These are phyloP conservation scores for Talaromyces atroroseus DNA, from an alignment of 2,329 filamentous ascomycete genomes.

Conservation along the genomic window DNA sequence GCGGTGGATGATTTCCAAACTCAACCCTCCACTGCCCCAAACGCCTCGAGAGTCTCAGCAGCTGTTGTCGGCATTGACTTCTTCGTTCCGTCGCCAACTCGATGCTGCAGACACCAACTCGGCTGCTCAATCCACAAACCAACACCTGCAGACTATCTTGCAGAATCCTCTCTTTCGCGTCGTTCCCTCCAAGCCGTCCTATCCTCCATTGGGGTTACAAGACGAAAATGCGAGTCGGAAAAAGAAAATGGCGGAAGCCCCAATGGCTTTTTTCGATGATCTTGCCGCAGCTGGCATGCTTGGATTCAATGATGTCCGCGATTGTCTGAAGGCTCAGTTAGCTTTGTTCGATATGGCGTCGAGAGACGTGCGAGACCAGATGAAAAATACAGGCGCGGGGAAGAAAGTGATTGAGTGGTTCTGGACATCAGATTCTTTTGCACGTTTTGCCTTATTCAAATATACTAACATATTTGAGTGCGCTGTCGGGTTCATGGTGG, in stretches of 20 bases:
- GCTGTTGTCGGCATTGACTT: slow-evolving; percentile 56
- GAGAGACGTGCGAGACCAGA: slow-evolving; percentile 20
- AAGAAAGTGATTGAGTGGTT: slow-evolving; percentile 36
- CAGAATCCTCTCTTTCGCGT: slow-evolving; percentile 39
- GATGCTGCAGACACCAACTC: slow-evolving; percentile 37
- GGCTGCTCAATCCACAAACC: slow-evolving; percentile 30
- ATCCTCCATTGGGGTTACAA: slow-evolving; percentile 14
- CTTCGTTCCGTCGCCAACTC: slow-evolving; percentile 59
- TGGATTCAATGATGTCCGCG: slow-evolving; percentile 19
- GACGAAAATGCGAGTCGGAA: slow-evolving; percentile 15
- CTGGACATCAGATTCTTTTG: slow-evolving; percentile 30
- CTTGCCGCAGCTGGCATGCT: slow-evolving; percentile 34
- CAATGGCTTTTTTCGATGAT: slow-evolving; percentile 34
- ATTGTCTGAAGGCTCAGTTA: slow-evolving; percentile 31
- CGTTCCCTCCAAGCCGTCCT: slow-evolving; percentile 23
- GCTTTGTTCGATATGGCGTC: slow-evolving; percentile 22
- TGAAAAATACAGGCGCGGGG: slow-evolving; percentile 31
- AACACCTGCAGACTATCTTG: slow-evolving; percentile 34
- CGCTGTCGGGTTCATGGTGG: slow-evolving; percentile 36
- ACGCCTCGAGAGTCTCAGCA: slow-evolving; percentile 54
- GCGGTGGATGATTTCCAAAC: slow-evolving; percentile 43
- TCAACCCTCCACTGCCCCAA: slow-evolving; percentile 49
- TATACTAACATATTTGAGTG: slow-evolving; percentile 20
- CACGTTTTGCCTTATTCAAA: slow-evolving; percentile 27
- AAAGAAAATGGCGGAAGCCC: slow-evolving; percentile 24